These are phyloP conservation scores for Anisodus tanguticus DNA, from an alignment of 257 asterid species.

Conservation along the genomic window DNA sequence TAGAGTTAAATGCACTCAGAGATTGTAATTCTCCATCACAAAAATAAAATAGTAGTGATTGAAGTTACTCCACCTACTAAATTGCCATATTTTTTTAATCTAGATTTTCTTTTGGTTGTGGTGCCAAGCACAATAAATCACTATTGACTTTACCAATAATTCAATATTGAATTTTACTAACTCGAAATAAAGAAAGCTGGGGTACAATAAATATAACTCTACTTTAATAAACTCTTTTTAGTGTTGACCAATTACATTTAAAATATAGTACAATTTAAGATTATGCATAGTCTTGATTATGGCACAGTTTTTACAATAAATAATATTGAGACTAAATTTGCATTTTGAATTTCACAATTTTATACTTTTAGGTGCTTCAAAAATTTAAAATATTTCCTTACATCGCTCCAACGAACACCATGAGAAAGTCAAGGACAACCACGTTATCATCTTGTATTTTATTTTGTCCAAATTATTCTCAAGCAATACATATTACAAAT, in stretches of 20 bases:
- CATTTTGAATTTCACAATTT: background rate
- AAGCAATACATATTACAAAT: background rate
- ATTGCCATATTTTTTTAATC: background rate
- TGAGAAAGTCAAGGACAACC: slow-evolving; percentile 1
- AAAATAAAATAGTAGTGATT: background rate
- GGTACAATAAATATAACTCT: background rate
- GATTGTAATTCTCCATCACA: background rate
- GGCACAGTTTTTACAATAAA: background rate
- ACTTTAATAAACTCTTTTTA: background rate
- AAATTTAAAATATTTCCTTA: background rate
- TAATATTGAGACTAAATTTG: background rate
- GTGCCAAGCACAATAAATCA: background rate
- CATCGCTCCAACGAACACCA: background rate
- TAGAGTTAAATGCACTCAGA: background rate
- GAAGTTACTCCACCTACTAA: background rate
- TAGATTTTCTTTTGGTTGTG: background rate
- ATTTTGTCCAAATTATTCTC: background rate
- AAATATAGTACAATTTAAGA: background rate
- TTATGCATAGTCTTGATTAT: background rate
- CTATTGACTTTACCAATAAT: too few relatives aligned
- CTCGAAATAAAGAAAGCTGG: too few relatives aligned
- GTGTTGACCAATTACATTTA: background rate
- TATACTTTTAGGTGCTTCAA: background rate
- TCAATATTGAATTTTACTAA: background rate
- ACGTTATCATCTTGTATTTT: background rate